A percentile compares a stretch with the other conserved stretches of the same genome.
Evolutionary conservation across 2,329 filamentous ascomycete species (phyloP).

Genomic region (Ophioceras dolichostomum): DNA sequence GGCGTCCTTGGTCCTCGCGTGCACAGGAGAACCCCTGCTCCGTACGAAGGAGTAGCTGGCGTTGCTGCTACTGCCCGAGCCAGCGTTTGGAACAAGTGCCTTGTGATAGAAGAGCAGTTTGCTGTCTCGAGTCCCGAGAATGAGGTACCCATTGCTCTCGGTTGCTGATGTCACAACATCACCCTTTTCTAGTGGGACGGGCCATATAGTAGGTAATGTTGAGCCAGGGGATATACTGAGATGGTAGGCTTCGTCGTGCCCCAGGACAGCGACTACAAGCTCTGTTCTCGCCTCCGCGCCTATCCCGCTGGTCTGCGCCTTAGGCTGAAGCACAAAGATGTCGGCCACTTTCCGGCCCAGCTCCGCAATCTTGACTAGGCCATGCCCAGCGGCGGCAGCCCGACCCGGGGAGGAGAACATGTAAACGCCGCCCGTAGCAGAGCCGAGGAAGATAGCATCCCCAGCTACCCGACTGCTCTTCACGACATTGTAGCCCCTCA

Average conservation of each 20-base stretch:
- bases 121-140: constrained; percentile 28
- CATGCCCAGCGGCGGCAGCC: too few relatives aligned
- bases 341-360: constrained; percentile 38
- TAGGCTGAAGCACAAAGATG: constrained; percentile 27
- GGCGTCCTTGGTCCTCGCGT: constrained; percentile 22
- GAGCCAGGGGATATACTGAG: too few relatives aligned
- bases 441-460: constrained; percentile 30
- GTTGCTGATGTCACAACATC: constrained; percentile 37
- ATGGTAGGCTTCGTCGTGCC: constrained; percentile 24
- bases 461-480: constrained; percentile 10
- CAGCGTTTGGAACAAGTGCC: too few relatives aligned
- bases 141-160: constrained; percentile 24
- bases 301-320: background rate
- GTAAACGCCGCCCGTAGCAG: constrained; percentile 34
- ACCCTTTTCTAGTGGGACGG: constrained; percentile 25
- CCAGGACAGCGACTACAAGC: constrained; percentile 33
- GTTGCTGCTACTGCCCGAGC: background rate
- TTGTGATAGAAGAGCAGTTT: background rate
- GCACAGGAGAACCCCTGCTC: background rate
- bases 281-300: background rate
- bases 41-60: background rate
- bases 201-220: too few relatives aligned
- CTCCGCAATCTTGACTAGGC: constrained; percentile 16
- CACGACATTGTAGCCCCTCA: constrained; percentile 35
- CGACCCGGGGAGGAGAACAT: constrained; percentile 22